Percentiles rank a stretch among this genome's conserved stretches.
phyloP scores from a whole-genome alignment of 225 moss, liverwort and hornwort species.

The Pseudisothecium myosuroides region DNA sequence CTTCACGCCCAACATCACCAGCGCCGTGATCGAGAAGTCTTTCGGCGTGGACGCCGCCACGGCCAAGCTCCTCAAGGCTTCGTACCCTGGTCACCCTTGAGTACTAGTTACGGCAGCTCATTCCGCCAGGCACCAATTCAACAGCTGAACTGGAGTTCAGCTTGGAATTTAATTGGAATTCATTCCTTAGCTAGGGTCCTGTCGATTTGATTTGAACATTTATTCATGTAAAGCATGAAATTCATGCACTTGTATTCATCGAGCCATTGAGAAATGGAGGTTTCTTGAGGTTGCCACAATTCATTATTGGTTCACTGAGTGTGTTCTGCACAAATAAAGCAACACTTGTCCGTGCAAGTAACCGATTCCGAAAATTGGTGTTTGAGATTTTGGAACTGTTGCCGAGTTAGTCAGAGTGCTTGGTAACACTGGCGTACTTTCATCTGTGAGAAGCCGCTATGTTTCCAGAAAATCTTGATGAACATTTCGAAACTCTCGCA shows the following conservation, averaged over 20 bases:
- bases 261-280: neutral
- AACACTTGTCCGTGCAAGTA: neutral
- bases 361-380: no score
- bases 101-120: neutral
- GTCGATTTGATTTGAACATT: no score
- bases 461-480: neutral
- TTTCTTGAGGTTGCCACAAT: no score
- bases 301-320: neutral
- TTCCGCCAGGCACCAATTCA: neutral
- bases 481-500: neutral
- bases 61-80: neutral
- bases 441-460: neutral
- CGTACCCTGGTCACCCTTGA: neutral
- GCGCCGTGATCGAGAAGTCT: neutral
- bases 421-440: neutral
- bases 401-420: neutral
- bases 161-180: neutral
- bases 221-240: neutral
- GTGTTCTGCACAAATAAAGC: neutral
- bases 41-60: neutral
- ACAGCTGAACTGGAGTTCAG: neutral
- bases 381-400: no score
- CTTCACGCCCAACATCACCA: neutral
- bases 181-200: neutral
- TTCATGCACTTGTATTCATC: neutral